Percentiles rank a stretch among this genome's conserved stretches.
Evolutionary conservation across 768 basidiomycete species (phyloP).

Genomic region (Tricholoma furcatifolium): DNA sequence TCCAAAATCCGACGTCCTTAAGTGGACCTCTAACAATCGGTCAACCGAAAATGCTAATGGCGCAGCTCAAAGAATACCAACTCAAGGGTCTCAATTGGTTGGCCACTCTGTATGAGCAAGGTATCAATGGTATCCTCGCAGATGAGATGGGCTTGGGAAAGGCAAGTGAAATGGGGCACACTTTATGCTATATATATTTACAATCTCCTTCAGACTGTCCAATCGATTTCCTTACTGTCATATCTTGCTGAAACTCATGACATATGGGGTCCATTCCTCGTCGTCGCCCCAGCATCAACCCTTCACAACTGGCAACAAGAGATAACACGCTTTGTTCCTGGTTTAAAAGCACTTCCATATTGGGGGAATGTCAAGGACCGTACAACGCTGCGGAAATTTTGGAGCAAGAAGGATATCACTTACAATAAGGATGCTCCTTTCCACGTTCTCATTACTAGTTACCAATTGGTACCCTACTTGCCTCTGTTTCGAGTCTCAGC

Average conservation of each 20-base stretch:
- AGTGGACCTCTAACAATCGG: conserved; percentile 81
- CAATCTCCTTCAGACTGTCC: conserved; percentile 70
- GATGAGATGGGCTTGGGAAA: conserved; percentile 98
- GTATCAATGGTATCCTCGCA: conserved; percentile 98
- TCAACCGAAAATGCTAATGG: conserved; percentile 96
- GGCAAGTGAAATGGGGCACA: conserved; percentile 35
- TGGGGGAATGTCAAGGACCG: conserved; percentile 99
- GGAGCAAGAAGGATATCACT: conserved; percentile 97
- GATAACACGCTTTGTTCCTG: conserved; percentile 91
- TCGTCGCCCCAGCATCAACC: conserved; percentile 96
- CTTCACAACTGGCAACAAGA: conserved; percentile 99
- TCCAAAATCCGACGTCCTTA: conserved; percentile 95
- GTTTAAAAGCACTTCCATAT: conserved; percentile 92
- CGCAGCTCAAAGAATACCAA: conserved; percentile 97
- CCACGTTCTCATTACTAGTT: conserved; percentile 95
- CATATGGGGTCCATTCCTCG: conserved; percentile 99
- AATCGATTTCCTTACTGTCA: conserved; percentile 94
- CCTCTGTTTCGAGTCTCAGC: not conserved
- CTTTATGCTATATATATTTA: conserved; percentile 1
- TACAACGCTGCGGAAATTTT: conserved; percentile 91
- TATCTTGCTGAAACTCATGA: conserved; percentile 97
- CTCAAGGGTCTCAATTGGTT: conserved; percentile 98
- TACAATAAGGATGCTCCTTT: conserved; percentile 96
- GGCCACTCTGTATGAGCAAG: conserved; percentile 96
- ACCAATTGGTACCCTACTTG: conserved; percentile 69